Evolutionary conservation across 2,329 filamentous ascomycete genomes (phyloP).

Genomic region (Fusarium foetens): DNA sequence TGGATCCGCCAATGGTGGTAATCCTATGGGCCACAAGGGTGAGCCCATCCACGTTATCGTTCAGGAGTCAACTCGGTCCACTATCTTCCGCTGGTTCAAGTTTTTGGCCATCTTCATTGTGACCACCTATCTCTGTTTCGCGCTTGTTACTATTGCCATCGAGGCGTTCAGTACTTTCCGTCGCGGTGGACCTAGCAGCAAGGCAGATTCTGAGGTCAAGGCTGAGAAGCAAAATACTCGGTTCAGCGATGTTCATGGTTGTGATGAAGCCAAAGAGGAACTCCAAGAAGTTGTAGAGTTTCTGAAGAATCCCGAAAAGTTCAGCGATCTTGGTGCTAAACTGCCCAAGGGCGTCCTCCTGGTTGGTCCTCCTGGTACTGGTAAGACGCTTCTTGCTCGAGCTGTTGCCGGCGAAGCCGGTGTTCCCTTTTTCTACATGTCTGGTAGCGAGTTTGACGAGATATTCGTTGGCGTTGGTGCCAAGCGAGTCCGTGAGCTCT

Average conservation of each 20-base stretch:
- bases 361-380: conserved; percentile 94
- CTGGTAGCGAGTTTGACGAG: conserved; percentile 97
- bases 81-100: conserved; percentile 91
- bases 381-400: conserved; percentile 94
- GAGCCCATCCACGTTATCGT: conserved; percentile 96
- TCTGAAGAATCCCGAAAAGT: conserved; percentile 90
- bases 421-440: conserved; percentile 99
- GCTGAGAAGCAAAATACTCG: conserved; percentile 91
- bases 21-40: conserved; percentile 74
- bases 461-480: conserved; percentile 97
- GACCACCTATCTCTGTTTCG: conserved; percentile 80
- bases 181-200: conserved; percentile 72
- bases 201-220: conserved; percentile 84
- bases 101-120: conserved; percentile 84
- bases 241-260: conserved; percentile 95
- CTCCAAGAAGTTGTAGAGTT: conserved; percentile 97
- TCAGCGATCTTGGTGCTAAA: conserved; percentile 93
- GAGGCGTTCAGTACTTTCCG: conserved; percentile 84
- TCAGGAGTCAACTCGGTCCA: conserved; percentile 83
- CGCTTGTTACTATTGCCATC: conserved; percentile 82
- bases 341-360: conserved; percentile 96
- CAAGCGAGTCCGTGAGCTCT: conserved; percentile 95
- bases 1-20: conserved; percentile 34
- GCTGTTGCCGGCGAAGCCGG: conserved; percentile 97
- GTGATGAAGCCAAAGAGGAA: conserved; percentile 98